phyloP scores from a whole-genome alignment of 2,329 filamentous ascomycete genomes.

The Cladorrhinum sp. region DNA sequence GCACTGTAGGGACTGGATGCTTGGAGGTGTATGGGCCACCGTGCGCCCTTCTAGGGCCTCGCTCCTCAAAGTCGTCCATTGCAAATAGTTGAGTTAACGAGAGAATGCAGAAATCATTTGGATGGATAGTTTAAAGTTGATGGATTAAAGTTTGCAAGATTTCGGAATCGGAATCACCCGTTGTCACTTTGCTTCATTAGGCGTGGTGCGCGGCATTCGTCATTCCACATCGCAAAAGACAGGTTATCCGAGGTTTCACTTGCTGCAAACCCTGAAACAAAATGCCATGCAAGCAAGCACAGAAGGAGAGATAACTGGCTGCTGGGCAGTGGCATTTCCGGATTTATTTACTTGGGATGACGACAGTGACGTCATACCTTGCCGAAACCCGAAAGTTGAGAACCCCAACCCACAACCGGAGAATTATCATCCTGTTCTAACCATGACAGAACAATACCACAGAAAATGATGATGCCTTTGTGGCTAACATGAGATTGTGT shows the following conservation, averaged over 20 bases:
- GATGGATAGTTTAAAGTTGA: background rate
- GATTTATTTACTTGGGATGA: background rate
- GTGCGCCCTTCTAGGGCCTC: constrained; percentile 23
- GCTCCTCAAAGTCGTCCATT: constrained; percentile 22
- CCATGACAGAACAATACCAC: no score
- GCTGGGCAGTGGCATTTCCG: background rate
- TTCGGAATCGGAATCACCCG: background rate
- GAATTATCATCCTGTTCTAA: background rate
- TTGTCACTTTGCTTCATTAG: background rate
- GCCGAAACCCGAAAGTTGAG: background rate
- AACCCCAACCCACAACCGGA: background rate
- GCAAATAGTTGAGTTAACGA: background rate
- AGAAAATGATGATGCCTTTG: no score
- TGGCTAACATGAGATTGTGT: no score
- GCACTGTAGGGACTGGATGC: constrained; percentile 48
- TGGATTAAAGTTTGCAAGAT: background rate
- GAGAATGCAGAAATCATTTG: background rate
- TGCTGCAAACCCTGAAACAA: background rate
- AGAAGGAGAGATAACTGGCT: background rate
- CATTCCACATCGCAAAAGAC: background rate
- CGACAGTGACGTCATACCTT: background rate
- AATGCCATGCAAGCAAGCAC: background rate
- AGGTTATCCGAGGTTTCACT: background rate
- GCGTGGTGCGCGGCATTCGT: background rate
- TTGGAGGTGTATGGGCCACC: constrained; percentile 41